Conservation (phyloP, 2,329 filamentous ascomycete genomes). For the Furcasterigmium furcatum region DNA sequence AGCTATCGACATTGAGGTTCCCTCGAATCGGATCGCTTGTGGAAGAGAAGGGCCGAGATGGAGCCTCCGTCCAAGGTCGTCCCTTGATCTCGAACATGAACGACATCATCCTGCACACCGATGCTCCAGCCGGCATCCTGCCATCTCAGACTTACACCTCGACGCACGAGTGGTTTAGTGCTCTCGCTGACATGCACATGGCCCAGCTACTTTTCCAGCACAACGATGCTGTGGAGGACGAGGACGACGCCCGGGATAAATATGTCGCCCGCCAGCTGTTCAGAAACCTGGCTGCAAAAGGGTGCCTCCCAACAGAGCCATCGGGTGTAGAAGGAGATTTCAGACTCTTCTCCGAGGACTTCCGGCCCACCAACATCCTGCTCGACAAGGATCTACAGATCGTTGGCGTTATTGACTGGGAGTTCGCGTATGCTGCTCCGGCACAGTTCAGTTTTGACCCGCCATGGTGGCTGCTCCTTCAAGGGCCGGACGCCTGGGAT, state of each 20-base stretch:
- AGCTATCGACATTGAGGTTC: constrained; percentile 29
- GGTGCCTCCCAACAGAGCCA: constrained; percentile 8
- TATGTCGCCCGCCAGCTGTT: constrained; percentile 28
- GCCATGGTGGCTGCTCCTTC: constrained; percentile 35
- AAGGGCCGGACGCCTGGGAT: constrained; percentile 26
- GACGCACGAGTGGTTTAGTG: constrained; percentile 31
- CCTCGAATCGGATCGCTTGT: constrained; percentile 32
- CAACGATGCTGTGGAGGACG: constrained; percentile 27
- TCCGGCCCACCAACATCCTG: constrained; percentile 27
- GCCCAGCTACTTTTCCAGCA: constrained; percentile 28
- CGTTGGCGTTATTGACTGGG: constrained; percentile 35
- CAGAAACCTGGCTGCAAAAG: constrained; percentile 17
- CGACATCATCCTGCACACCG: constrained; percentile 30
- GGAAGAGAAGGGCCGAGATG: constrained; percentile 15
- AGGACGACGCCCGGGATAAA: constrained; percentile 23
- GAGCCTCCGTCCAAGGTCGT: constrained; percentile 22
- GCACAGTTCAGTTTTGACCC: constrained; percentile 27
- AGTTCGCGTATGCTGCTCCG: constrained; percentile 31
- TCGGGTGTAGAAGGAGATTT: constrained; percentile 12
- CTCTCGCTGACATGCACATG: constrained; percentile 33
- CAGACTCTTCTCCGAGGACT: constrained; percentile 27
- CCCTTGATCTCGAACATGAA: constrained; percentile 36
- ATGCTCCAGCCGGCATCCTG: constrained; percentile 15
- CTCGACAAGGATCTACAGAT: constrained; percentile 21
- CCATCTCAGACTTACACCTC: too few relatives aligned